A percentile compares a stretch with the other conserved stretches of the same genome.
Conservation (phyloP, 306 rosid genomes). For the Echinosophora koreensis region DNA sequence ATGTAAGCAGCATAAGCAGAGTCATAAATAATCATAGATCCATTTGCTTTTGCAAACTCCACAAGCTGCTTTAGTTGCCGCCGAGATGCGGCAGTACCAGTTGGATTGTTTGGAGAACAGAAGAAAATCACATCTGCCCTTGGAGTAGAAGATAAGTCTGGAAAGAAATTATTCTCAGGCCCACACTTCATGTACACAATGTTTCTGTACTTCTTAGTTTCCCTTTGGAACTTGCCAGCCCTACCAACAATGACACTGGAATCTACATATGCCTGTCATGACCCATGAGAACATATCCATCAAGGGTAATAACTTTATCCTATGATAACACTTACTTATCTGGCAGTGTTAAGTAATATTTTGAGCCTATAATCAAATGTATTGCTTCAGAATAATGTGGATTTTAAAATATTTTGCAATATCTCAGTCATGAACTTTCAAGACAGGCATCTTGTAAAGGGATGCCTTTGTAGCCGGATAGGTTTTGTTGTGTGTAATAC, state of each 20-base stretch:
- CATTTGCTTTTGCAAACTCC: constrained; percentile 66
- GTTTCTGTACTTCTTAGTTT: constrained; percentile 54
- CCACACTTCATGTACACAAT: constrained; percentile 67
- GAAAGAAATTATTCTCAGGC: constrained; percentile 59
- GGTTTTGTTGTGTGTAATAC: too few species aligned
- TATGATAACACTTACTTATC: not conserved
- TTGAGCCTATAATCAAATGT: not conserved
- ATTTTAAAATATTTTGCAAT: too few species aligned
- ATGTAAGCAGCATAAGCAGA: constrained; percentile 68
- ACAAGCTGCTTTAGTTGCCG: constrained; percentile 62
- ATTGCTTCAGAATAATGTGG: not conserved
- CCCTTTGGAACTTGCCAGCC: constrained; percentile 49
- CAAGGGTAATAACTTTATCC: not conserved
- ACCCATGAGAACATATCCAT: constrained; percentile 10
- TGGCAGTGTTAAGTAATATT: not conserved
- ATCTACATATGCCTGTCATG: constrained; percentile 64
- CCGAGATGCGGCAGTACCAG: constrained; percentile 63
- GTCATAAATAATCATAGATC: constrained; percentile 65
- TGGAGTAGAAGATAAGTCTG: constrained; percentile 55
- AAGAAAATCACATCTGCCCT: constrained; percentile 65
- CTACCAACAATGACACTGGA: constrained; percentile 65
- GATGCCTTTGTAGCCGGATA: too few species aligned
- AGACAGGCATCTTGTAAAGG: too few species aligned
- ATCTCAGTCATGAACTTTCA: not conserved
- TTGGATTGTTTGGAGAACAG: constrained; percentile 77